Evolutionary conservation across 345 rosid species (phyloP).

Genomic region (Pelargonium nanum): DNA sequence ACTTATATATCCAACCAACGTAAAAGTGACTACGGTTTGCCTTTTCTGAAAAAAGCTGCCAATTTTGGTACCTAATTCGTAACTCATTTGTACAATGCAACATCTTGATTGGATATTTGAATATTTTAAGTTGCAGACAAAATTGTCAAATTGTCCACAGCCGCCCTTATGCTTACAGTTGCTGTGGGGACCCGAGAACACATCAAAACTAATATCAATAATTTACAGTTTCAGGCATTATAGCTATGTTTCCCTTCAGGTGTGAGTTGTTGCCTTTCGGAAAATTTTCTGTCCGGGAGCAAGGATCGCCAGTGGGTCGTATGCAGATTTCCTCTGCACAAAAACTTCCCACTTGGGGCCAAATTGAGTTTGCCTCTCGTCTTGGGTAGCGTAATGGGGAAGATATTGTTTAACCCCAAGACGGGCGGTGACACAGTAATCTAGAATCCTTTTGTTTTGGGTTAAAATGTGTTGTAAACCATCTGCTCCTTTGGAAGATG

Average conservation of each 20-base stretch:
- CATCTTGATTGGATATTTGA: constrained; percentile 4
- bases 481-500: constrained; percentile 45
- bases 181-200: constrained; percentile 6
- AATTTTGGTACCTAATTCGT: not conserved
- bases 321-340: constrained; percentile 43
- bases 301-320: constrained; percentile 77
- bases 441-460: constrained; percentile 48
- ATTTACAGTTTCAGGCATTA: constrained; percentile 30
- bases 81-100: constrained; percentile 8
- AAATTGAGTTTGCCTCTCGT: constrained; percentile 76
- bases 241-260: constrained; percentile 13
- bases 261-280: constrained; percentile 30
- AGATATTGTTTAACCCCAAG: constrained; percentile 65
- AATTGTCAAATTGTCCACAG: constrained; percentile 6
- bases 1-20: not conserved
- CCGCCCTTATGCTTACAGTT: constrained; percentile 3
- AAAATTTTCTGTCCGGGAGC: constrained; percentile 86
- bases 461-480: constrained; percentile 44
- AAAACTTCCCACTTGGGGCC: constrained; percentile 67
- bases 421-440: constrained; percentile 29
- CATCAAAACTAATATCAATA: constrained; percentile 7
- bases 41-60: constrained; percentile 1
- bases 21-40: not conserved
- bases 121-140: constrained; percentile 4
- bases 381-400: constrained; percentile 48